phyloP scores from a whole-genome alignment of 2,329 filamentous ascomycete genomes.

The Metarhizium album region DNA sequence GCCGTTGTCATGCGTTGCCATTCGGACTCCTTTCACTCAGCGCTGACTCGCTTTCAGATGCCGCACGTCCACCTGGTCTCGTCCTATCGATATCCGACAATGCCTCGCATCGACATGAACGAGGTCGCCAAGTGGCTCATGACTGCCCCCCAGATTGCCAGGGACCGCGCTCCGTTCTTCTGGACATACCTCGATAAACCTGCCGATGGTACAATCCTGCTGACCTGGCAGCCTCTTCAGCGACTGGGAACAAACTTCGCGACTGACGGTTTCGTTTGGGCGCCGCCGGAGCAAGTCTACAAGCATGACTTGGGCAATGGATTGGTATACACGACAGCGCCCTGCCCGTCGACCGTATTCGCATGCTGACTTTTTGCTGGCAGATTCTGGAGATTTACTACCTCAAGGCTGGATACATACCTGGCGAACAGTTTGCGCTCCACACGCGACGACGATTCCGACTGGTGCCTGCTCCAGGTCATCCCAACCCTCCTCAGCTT shows the following conservation, averaged over 20 bases:
- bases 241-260: constrained; percentile 64
- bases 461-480: constrained; percentile 60
- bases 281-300: constrained; percentile 66
- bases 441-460: constrained; percentile 82
- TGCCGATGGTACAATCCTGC: constrained; percentile 67
- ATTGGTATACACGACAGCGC: constrained; percentile 30
- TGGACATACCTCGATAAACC: constrained; percentile 88
- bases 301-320: constrained; percentile 59
- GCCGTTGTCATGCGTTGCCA: constrained; percentile 10
- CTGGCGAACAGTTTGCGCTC: constrained; percentile 61
- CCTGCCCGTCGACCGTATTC: not conserved
- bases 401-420: constrained; percentile 70
- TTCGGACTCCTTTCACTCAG: not conserved
- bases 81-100: constrained; percentile 65
- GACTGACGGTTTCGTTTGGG: constrained; percentile 90
- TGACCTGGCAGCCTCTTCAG: constrained; percentile 79
- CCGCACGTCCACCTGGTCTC: constrained; percentile 87
- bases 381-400: constrained; percentile 84
- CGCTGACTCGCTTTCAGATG: constrained; percentile 41
- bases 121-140: constrained; percentile 78
- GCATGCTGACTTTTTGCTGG: not conserved
- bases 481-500: constrained; percentile 56
- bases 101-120: constrained; percentile 59
- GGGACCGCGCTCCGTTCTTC: constrained; percentile 75
- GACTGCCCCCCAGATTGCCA: constrained; percentile 73